Evolutionary conservation across 441 rosid species (phyloP).

Genomic region (Populus hybrid): DNA sequence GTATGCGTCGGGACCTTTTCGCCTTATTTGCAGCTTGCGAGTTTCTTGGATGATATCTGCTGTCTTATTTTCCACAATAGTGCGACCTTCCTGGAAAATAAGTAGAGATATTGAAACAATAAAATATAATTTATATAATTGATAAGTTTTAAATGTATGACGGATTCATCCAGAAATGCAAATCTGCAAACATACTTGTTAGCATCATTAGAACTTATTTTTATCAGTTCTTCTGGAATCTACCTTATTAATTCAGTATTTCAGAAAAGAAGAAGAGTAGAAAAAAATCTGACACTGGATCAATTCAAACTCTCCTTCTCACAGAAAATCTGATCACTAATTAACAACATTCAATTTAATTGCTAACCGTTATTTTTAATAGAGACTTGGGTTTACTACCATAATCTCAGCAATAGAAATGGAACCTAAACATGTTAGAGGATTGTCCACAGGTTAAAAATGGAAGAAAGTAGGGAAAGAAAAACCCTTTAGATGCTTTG

Average conservation of each 20-base stretch:
- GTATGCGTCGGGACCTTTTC: conserved; percentile 48
- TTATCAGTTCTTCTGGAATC: neutral
- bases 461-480: too few species aligned
- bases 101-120: conserved; percentile 12
- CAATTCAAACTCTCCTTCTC: neutral
- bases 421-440: too few species aligned
- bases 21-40: conserved; percentile 60
- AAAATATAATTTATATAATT: neutral
- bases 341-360: neutral
- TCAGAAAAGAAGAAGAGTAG: neutral
- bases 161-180: neutral
- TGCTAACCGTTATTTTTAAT: neutral
- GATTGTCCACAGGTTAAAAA: too few species aligned
- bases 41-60: conserved; percentile 71
- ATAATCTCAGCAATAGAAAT: too few species aligned
- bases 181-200: neutral
- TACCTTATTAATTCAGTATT: neutral
- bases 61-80: conserved; percentile 69
- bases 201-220: neutral
- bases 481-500: neutral
- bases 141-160: neutral
- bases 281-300: neutral
- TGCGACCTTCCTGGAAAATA: conserved; percentile 68
- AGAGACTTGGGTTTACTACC: too few species aligned
- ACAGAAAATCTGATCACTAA: neutral